Evolutionary conservation across 331 rosid genomes (phyloP).

Genomic region (Prunus yedoensis): DNA sequence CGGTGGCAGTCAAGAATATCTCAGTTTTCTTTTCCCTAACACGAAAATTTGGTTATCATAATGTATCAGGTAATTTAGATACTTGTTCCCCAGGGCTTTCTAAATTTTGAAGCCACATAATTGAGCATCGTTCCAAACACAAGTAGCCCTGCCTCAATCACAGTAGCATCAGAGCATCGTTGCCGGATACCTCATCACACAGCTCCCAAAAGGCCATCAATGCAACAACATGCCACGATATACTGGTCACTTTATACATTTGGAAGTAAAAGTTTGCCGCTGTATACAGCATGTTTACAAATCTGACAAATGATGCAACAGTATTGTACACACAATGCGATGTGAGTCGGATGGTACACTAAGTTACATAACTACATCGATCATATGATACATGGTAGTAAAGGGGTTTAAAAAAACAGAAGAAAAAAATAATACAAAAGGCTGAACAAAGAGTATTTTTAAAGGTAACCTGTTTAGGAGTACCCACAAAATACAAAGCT

Average conservation of each 20-base stretch:
- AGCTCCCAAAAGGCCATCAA: constrained; percentile 19
- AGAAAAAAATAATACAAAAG: not conserved
- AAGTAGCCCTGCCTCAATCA: not conserved
- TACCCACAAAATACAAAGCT: constrained; percentile 35
- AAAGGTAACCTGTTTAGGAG: constrained; percentile 39
- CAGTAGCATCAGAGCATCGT: not conserved
- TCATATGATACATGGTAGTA: constrained; percentile 21
- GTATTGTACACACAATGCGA: constrained; percentile 13
- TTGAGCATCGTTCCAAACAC: not conserved
- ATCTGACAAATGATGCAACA: constrained; percentile 19
- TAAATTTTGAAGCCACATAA: not conserved
- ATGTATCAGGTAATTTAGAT: not conserved
- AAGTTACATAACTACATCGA: constrained; percentile 28
- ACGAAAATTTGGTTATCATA: not conserved
- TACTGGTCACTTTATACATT: constrained; percentile 1
- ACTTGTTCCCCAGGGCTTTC: not conserved
- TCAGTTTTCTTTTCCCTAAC: not conserved
- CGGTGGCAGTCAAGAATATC: not conserved
- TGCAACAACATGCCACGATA: constrained; percentile 8
- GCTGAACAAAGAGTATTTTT: constrained; percentile 13
- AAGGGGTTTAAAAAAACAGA: not conserved
- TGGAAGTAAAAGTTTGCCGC: not conserved
- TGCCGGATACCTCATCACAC: not conserved
- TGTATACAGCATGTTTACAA: constrained; percentile 8
- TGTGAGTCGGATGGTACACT: constrained; percentile 36